Evolutionary conservation across 805 yeast genomes (phyloP).

Genomic region (Tetrapisispora namnaoensis): DNA sequence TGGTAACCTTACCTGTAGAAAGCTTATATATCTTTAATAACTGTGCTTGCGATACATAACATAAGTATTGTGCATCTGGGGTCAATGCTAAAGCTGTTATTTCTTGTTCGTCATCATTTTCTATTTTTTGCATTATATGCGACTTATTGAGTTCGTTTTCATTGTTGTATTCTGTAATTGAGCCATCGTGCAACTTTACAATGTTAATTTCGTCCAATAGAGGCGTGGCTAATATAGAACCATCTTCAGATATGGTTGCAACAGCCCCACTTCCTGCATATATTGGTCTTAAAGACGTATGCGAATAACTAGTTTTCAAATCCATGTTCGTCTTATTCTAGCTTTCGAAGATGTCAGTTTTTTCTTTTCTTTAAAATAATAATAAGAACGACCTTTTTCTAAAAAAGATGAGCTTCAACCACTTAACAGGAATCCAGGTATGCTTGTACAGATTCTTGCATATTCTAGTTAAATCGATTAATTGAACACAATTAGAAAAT

Average conservation of each 20-base stretch:
- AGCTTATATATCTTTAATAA: constrained; percentile 55
- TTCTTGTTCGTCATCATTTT: constrained; percentile 74
- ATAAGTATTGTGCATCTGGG: constrained; percentile 62
- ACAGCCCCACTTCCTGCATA: constrained; percentile 73
- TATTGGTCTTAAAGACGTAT: constrained; percentile 58
- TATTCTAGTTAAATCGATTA: too few species aligned
- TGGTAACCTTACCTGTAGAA: constrained; percentile 31
- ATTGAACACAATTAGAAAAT: too few species aligned
- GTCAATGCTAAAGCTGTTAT: constrained; percentile 68
- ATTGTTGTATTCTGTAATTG: not conserved
- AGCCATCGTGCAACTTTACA: constrained; percentile 38
- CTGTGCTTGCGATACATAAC: constrained; percentile 74
- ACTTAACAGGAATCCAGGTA: too few species aligned
- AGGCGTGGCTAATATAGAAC: constrained; percentile 64
- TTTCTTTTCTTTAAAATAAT: too few species aligned
- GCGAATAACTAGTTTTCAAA: constrained; percentile 27
- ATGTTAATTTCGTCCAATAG: constrained; percentile 67
- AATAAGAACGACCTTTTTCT: too few species aligned
- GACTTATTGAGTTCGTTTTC: not conserved
- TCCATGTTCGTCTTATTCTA: constrained; percentile 14
- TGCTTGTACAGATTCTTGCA: too few species aligned
- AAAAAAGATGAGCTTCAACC: too few species aligned
- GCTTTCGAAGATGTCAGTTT: not conserved
- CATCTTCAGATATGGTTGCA: constrained; percentile 57
- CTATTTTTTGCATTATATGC: constrained; percentile 41